These are phyloP conservation scores for Antrodiella citrinella DNA, from an alignment of 768 basidiomycete species.

Conservation along the genomic window DNA sequence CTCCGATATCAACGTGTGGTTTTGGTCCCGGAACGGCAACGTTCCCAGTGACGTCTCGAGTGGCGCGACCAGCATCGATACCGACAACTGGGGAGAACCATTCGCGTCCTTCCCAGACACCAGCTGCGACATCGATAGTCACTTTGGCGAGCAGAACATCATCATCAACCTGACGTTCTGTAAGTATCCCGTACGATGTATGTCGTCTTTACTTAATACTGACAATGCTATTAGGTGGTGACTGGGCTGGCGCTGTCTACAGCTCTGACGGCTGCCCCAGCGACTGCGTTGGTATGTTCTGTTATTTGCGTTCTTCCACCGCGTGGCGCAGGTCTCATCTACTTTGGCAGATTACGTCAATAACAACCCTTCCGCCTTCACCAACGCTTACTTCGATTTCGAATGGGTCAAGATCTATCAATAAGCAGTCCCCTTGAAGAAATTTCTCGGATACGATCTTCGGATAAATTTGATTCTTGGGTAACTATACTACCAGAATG, in stretches of 20 bases:
- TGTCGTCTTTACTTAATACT: no score
- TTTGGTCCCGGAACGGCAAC: conserved; percentile 46
- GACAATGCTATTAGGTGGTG: conserved; percentile 36
- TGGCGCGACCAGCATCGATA: conserved; percentile 36
- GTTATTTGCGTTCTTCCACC: no score
- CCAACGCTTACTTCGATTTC: conserved; percentile 65
- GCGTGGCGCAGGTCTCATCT: no score
- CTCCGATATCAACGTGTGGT: conserved; percentile 58
- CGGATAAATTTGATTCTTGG: no score
- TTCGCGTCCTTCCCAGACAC: conserved; percentile 52
- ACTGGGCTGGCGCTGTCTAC: conserved; percentile 46
- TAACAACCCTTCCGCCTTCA: conserved; percentile 60
- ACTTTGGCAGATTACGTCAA: conserved; percentile 62
- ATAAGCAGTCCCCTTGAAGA: no score
- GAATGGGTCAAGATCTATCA: conserved; percentile 43
- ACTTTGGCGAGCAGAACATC: conserved; percentile 51
- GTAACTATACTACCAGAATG: no score
- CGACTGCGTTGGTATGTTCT: conserved; percentile 41
- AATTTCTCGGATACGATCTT: no score
- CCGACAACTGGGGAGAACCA: conserved; percentile 50
- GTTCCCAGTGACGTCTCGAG: conserved; percentile 38
- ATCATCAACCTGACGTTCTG: conserved; percentile 66
- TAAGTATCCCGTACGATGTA: no score
- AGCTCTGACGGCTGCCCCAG: conserved; percentile 42
- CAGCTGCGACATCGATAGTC: conserved; percentile 43